Base-by-base conservation (phyloP, 352 stramenopile genomes). In the Globisporangium perplexum region DNA sequence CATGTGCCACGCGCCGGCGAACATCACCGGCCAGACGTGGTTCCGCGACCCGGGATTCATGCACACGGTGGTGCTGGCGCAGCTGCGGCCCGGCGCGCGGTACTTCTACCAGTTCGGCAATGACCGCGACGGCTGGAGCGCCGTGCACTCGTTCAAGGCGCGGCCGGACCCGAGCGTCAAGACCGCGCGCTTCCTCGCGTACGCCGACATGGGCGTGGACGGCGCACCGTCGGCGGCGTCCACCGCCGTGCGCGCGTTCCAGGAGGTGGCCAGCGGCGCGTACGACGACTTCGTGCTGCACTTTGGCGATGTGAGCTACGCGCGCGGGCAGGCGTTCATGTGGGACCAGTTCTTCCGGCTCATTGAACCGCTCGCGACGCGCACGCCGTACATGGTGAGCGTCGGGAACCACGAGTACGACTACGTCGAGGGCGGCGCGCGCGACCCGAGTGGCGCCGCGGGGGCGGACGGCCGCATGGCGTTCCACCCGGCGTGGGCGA, bases 261-360 rank as follows among this genome's bases (percentile, higher is more conserved):
- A 53, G 36, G 54, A 60, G 11, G 45, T 60, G 22, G 35, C 41
- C 12, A 48, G 38, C 5, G 54, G 46, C 17, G 54, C 36, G 14
- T 60, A 60, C 20, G 47, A 60, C 54, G 33, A 22, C 24, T 59
- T 59, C 23, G n/a, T 59, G 44, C 53, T 59, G 23, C 53, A 59
- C 22, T 51, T 59, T 39, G 53, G 53, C 1, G 53, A 59, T 11
- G 38, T 59, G 30, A 59, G 53, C 51, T 57, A 57, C 43, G 51
- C 51, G 28, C 51, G 51, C 20, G 51, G 31, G 8, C 31, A 36
- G 31, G 12, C 33, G 33, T 38, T 18, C 33, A 17, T 38, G 11
- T 96, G 86, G 86, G 83, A 93, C 39, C 68, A 83, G 59, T 83
- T 80, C 50, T 62, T 75, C 23, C 43, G 72, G n/a, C 71, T 93